Base-by-base conservation (phyloP, 192 early-diverging fungal species). In the Spizellomyces sp. region DNA sequence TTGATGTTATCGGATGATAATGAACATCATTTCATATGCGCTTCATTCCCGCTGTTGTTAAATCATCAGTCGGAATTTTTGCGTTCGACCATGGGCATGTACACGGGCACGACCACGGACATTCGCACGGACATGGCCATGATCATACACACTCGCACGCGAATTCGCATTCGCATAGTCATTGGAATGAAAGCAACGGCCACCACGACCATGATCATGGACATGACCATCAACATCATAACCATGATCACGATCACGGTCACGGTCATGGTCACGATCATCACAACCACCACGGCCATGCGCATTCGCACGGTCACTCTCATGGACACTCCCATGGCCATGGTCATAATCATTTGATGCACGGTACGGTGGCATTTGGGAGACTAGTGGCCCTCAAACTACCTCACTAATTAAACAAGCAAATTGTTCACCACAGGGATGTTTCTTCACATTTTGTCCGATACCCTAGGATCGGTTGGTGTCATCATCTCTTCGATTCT, bases 381-480 rank as follows among this genome's bases (percentile, higher is more conserved):
- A 22, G 59, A 61, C 12, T 4, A 12, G 10, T 15, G 10, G 17
- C 59, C 10, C 17, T 61, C 22, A 61, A 9, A 22, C 59, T 22
- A 27, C 2, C n/a, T 61, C 2, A 61, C 59, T 17, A 2, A 12
- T 14, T 21, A 15, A 48, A 58, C 47, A 36, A 9, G 14, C 9
- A 56, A 56, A 19, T 22, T 22, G 5, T 22, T 69, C 56, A 55
- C 43, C 55, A 15, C 48, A 83, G 87, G 90, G 46, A 93, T 98
- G 52, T 98, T 96, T 70, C 78, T 98, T 45, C 96, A 98, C 66
- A 90, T 98, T 44, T 79, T 98, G 70, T 92, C 95, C 6, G 96
- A 98, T 77, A 95, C 96, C 4, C 81, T 98, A 17, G 96, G 96
- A 41, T 95, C 94, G 46, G 93, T 95, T 1, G 96, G 96, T 64